Base-by-base conservation (phyloP, 2,329 filamentous ascomycete genomes). In the Sporothrix phasma region DNA sequence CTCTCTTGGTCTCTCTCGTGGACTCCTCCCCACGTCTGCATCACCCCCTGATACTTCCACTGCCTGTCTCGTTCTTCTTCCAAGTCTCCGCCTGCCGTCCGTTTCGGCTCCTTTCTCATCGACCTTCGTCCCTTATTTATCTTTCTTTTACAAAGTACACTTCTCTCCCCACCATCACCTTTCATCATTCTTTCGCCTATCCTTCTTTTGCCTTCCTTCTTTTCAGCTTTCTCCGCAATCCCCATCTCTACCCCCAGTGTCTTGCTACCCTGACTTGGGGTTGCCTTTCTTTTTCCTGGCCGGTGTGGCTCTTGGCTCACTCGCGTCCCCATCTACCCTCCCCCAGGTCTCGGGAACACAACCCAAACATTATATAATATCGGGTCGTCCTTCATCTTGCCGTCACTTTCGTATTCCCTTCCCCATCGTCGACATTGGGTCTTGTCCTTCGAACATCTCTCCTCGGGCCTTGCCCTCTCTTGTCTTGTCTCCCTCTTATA, bases 321-420 rank as follows among this genome's bases (percentile, higher is more conserved):
- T 39, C 51, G 31, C 51, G 51, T 31, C 47, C 24, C 15, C 24
- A 11, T 3, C 7, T 26, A 3, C 4, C n/a, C 11, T 37, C 31
- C 31, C 10, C n/a, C n/a, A n/a, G n/a, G n/a, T n/a, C n/a, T n/a
- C n/a, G n/a, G n/a, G n/a, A n/a, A n/a, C n/a, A n/a, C n/a, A n/a
- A 22, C 8, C 34, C 31, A 56, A 31, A 56, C 39, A 56, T 56
- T 56, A 56, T 56, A 39, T 56, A 56, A 56, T 58, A 43, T 58
- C 37, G 54, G 31, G 13, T 34, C 17, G 13, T 39, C 19, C n/a
- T 29, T 51, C 47, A 17, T 51, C 34, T 34, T 43, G 15, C 54
- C n/a, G 17, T 46, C 56, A 24, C 0, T 7, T 29, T 24, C 37
- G n/a, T n/a, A n/a, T n/a, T n/a, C n/a, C n/a, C 26, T n/a, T n/a